Evolutionary conservation across 2,329 filamentous ascomycete species (phyloP), one percentile per base, ranked within the genome.

Genomic region (Emmonsia crescens): DNA sequence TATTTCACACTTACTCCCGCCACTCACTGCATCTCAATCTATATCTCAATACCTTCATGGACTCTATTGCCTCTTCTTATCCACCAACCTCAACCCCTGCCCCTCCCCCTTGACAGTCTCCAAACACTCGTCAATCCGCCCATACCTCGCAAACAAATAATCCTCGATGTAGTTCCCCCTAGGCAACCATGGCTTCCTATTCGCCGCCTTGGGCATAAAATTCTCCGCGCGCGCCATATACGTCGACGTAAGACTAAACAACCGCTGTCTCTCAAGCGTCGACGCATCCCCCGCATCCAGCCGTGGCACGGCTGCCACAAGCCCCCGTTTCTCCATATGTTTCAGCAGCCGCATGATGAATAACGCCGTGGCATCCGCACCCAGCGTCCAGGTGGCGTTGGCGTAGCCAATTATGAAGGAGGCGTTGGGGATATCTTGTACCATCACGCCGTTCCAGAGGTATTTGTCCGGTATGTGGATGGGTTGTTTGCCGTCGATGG

Each of bases 321-420:
- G 59, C 48, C 71, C 68, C 0, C 66, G 66, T n/a, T 61, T 61
- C 42, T 72, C 66, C 62, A 77, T 63, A 2, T 67, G 64, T 60
- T 72, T 70, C 29, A 78, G 60, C 33, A 78, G 61, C 1, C 76
- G 72, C 24, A 67, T 68, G 58, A 76, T 65, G n/a, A 77, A 70
- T 3, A 71, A 70, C 3, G 75, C 75, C 1, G 76, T 76, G 3
- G 76, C 74, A 62, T 79, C 77, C 1, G 76, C 75, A 8, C 77
- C 77, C 5, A 78, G 67, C 0, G 77, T 78, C 77, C 77, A 79
- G 5, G 75, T 75, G 2, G 75, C 75, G 60, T 77, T 76, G 4
- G 75, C 74, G 61, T 78, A 79, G 0, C 77, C 77, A 57, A 78
- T 72, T 16, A 78, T 67, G 42, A 75, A 74, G 1, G 71, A 68